Conservation (phyloP, 148 eudicot species). For the Selenicereus undatus region DNA sequence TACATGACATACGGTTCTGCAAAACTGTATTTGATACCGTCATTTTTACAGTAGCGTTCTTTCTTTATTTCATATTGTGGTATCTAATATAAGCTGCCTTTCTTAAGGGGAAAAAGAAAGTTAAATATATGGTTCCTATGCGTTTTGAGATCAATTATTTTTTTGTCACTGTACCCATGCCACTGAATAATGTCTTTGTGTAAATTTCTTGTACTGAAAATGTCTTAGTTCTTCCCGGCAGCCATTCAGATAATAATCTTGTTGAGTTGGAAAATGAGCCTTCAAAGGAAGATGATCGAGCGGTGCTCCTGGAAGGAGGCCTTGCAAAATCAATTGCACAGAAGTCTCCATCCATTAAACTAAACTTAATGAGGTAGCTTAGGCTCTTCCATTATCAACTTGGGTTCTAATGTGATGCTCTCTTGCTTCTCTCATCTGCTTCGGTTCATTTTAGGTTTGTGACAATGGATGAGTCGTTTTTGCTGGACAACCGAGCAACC, state of each 20-base stretch:
- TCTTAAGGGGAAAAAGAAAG: neutral
- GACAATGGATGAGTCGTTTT: constrained; percentile 83
- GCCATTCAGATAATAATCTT: constrained; percentile 85
- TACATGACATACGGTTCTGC: neutral
- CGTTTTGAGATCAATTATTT: neutral
- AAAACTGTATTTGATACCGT: neutral
- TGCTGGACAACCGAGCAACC: constrained; percentile 71
- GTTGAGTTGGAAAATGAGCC: constrained; percentile 69
- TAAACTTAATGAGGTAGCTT: constrained; percentile 70
- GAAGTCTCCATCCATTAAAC: constrained; percentile 57
- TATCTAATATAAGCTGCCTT: neutral
- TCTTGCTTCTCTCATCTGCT: constrained; percentile 14
- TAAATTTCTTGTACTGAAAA: constrained; percentile 15
- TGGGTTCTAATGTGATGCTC: constrained; percentile 2
- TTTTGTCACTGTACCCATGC: neutral
- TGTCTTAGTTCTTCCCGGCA: constrained; percentile 35
- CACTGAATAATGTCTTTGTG: neutral
- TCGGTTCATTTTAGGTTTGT: constrained; percentile 57
- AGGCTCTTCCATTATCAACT: constrained; percentile 8
- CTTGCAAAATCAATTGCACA: constrained; percentile 69
- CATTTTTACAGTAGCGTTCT: too few species aligned
- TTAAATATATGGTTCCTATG: neutral
- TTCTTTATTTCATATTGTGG: neutral
- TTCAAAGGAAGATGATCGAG: constrained; percentile 77
- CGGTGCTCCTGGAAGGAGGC: constrained; percentile 87